Base-by-base conservation (phyloP, 176 grass and related monocot species). In the Tuctoria greenei region DNA sequence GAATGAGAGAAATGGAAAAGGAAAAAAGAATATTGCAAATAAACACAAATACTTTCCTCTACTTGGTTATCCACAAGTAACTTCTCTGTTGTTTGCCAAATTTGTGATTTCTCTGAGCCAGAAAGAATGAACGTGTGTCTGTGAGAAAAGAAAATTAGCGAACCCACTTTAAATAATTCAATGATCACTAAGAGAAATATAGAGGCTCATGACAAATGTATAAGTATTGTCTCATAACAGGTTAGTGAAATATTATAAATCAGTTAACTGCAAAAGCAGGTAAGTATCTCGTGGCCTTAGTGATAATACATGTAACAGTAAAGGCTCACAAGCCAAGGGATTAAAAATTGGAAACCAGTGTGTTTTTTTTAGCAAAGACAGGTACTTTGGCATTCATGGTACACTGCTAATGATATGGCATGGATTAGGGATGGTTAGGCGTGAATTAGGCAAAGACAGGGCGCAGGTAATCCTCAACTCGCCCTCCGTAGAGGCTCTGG, bases 11-110 rank as follows among this genome's bases (percentile, higher is more conserved):
- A 10, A 38, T 17, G 40, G 24, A 51, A 50, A 24, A 7, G 62
- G 34, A 52, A 72, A 67, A 60, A 64, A 66, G 45, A 45, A 74
- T 20, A 76, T 1, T 64, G 21, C 39, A 85, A 75, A 88, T 55
- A n/a, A 82, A 60, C 14, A 81, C 26, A 58, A 25, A 61, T 62
- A 91, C 88, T 93, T 97, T 79, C 95, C 91, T 98, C 95, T 34
- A 98, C 95, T 98, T 98, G 95, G 77, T 84, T 94, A 57, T 98
- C 95, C 69, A 88, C 91, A 79, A 98, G 95, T 86, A 98, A 79
- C 71, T 83, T 92, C 70, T 94, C 91, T 69, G 94, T 93, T 64
- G 79, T 78, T 77, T 86, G 68, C 95, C 95, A 94, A 52, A 98
- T 94, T 70, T 90, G 91, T 79, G 74, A 78, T 76, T 91, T 98